Percentiles rank a stretch among this genome's conserved stretches.
Evolutionary conservation across 179 eudicot species (phyloP).

Genomic region (Carnegiea gigantea): DNA sequence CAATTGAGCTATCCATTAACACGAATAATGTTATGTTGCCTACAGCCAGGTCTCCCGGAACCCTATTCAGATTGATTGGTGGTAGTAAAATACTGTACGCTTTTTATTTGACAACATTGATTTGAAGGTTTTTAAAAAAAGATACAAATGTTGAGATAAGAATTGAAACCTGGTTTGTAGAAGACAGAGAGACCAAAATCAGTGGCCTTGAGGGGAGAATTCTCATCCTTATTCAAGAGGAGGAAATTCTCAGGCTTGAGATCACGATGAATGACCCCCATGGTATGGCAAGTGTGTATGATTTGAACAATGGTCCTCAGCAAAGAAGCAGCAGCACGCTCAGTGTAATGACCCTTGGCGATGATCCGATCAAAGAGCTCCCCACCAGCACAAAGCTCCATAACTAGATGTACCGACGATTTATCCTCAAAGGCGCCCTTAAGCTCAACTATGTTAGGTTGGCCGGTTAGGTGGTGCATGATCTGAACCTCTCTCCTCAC

Average conservation of each 20-base stretch:
- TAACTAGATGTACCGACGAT: slow-evolving; percentile 66
- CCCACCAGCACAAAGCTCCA: slow-evolving; percentile 82
- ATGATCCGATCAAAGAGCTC: slow-evolving; percentile 75
- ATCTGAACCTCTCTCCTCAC: slow-evolving; percentile 70
- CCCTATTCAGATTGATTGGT: too few species aligned
- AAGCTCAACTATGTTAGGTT: slow-evolving; percentile 63
- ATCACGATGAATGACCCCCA: slow-evolving; percentile 82
- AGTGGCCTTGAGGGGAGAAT: slow-evolving; percentile 73
- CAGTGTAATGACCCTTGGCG: slow-evolving; percentile 70
- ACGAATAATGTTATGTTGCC: too few species aligned
- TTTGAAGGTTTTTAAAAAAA: too few species aligned
- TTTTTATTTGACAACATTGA: too few species aligned
- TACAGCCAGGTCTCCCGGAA: too few species aligned
- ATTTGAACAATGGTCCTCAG: slow-evolving; percentile 69
- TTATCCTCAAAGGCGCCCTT: slow-evolving; percentile 73
- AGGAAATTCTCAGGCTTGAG: slow-evolving; percentile 75
- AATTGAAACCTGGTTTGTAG: slow-evolving; percentile 52
- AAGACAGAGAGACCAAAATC: slow-evolving; percentile 82
- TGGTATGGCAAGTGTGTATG: slow-evolving; percentile 71
- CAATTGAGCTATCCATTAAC: too few species aligned
- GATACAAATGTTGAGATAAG: too few species aligned
- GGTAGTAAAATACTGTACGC: too few species aligned
- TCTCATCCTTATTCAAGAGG: slow-evolving; percentile 63
- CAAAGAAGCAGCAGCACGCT: slow-evolving; percentile 65
- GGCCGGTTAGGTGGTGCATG: slow-evolving; percentile 65